These are phyloP conservation scores for Quillaja saponaria DNA, from an alignment of 306 rosid genomes.

Conservation along the genomic window DNA sequence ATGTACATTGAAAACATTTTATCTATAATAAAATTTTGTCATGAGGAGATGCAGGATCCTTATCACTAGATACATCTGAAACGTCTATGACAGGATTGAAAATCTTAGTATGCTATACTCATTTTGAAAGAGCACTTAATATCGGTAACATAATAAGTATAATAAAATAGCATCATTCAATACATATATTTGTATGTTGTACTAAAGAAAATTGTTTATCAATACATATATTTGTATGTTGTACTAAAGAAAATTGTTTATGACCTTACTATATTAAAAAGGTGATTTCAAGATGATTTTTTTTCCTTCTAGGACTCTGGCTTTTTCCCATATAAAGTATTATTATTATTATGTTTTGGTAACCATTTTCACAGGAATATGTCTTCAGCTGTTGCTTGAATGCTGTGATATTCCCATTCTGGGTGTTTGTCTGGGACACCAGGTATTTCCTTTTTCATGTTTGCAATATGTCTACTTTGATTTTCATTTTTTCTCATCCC, in stretches of 20 bases:
- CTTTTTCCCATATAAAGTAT: no score
- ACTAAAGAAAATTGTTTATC: no score
- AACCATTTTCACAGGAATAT: slow-evolving; percentile 67
- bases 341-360: slow-evolving; percentile 25
- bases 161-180: no score
- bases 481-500: no score
- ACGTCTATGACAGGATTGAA: no score
- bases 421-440: slow-evolving; percentile 98
- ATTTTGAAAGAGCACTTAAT: slow-evolving; percentile 22
- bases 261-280: no score
- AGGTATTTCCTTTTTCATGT: slow-evolving; percentile 53
- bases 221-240: neutral
- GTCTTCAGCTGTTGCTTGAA: slow-evolving; percentile 73
- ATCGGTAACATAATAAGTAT: slow-evolving; percentile 24
- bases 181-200: neutral
- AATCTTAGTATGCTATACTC: neutral
- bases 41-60: slow-evolving; percentile 13
- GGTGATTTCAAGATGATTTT: no score
- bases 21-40: slow-evolving; percentile 18
- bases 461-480: no score
- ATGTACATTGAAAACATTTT: no score
- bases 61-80: slow-evolving; percentile 13
- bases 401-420: slow-evolving; percentile 87
- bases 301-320: no score
- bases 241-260: no score